Evolutionary conservation across 306 rosid species (phyloP), one percentile per base, ranked within the genome.

Genomic region (Rubus idaeus): DNA sequence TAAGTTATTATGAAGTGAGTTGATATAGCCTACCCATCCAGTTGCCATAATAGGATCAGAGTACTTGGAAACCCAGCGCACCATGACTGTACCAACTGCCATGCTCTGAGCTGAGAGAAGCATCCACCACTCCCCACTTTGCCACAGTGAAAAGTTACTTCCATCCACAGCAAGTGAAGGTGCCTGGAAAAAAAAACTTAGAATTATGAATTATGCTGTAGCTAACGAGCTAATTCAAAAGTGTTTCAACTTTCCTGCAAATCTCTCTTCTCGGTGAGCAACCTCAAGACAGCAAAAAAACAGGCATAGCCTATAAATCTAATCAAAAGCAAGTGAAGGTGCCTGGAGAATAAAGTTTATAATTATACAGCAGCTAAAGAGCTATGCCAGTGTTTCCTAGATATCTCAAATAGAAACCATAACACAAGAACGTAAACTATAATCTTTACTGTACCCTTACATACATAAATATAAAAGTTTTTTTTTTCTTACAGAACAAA

Each of bases 101-200:
- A 94, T 94, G 86, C 98, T 94, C 84, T 94, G 96, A 85, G 98
- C 98, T 62, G 98, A 97, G 74, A 94, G 96, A 83, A 94, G 91
- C 98, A 94, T 91, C 98, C 98, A 94, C 97, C 93, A 94, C 86
- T 94, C 98, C 75, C 98, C 98, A 85, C 96, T 94, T 76, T 92
- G 96, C 98, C 96, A 90, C n/a, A 90, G 61, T 12, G 98, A 90
- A 80, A 89, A 94, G 84, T 80, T 85, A 80, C 86, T 90, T 51
- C 77, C 84, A 81, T 90, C 91, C 39, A 91, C 70, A 75, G 84
- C 40, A 64, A 91, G 84, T 26, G 91, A 85, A 45, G 98, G 97
- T 40, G 90, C 84, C 98, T 93, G 84, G 46, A 61, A 65, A 47
- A 57, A 46, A 60, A 55, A 47, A 62, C n/a, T 37, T 4, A 35